Evolutionary conservation across 352 stramenopile genomes (phyloP).

Genomic region (Phytophthora megakarya): DNA sequence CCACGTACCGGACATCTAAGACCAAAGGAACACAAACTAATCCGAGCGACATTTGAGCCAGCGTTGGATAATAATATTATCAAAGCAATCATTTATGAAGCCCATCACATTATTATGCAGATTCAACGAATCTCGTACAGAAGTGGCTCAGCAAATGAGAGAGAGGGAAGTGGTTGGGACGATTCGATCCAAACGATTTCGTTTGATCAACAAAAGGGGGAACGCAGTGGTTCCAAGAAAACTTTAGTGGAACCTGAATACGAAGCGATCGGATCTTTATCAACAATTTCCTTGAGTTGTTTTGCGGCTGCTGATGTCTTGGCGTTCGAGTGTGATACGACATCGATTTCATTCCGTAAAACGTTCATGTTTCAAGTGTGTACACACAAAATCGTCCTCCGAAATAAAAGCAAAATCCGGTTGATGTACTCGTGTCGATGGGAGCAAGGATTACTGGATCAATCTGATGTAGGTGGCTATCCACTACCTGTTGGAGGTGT

Average conservation of each 20-base stretch:
- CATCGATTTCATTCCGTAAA: constrained; percentile 66
- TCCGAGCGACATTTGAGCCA: constrained; percentile 76
- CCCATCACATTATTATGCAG: constrained; percentile 47
- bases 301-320: constrained; percentile 72
- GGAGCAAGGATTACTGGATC: constrained; percentile 26
- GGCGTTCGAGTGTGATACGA: constrained; percentile 65
- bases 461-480: constrained; percentile 11
- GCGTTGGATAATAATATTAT: background rate
- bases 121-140: constrained; percentile 65
- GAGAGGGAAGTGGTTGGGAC: constrained; percentile 70
- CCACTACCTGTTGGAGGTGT: constrained; percentile 9
- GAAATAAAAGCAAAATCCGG: constrained; percentile 76
- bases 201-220: constrained; percentile 40
- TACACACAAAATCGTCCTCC: constrained; percentile 67
- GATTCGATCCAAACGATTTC: constrained; percentile 68
- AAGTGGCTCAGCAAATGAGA: constrained; percentile 16
- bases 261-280: constrained; percentile 41
- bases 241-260: constrained; percentile 51
- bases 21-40: constrained; percentile 65
- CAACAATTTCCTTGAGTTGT: constrained; percentile 53
- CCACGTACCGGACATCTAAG: constrained; percentile 75
- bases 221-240: constrained; percentile 22
- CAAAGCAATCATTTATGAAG: constrained; percentile 45
- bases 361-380: constrained; percentile 91
- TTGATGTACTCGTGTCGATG: constrained; percentile 68